Base-by-base conservation (phyloP, 257 asterid genomes). In the Penstemon barbatus region DNA sequence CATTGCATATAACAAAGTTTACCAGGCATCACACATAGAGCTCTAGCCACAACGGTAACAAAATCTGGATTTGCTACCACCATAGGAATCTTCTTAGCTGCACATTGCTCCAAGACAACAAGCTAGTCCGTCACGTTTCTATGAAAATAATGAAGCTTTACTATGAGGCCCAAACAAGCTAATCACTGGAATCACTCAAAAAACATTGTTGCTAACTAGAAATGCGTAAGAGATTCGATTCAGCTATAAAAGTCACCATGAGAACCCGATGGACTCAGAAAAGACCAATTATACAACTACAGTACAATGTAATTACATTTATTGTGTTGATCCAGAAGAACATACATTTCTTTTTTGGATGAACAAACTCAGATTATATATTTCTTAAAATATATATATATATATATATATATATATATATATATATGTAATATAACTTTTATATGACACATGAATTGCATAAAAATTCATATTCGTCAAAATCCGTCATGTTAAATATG, bases 11-110 rank as follows among this genome's bases (percentile, higher is more conserved):
- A 41, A 61, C 54, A 50, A 61, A 66, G 56, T 39, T 78, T 81
- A 88, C 96, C 99, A 40, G 97, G 99, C 98, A 93, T 93, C 76
- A 84, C 95, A 10, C 92, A 83, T 66, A 88, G 84, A 61, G 85
- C 95, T 74, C 99, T 86, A 50, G 89, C 92, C 78, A 90, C 99
- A 66, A 93, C 99, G 12, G 99, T 93, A 69, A 93, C 92, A 77
- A 88, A 90, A 86, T 93, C 99, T 71, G 99, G 99, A 84, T 93
- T 93, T 8, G 99, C 99, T 42, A 93, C 99, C 8, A 90, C 91
- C 99, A 90, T 85, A 37, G 97, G 97, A 58, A 93, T 88, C 80
- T 58, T 82, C 79, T 84, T 93, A 61, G 82, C 88, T 63, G 86
- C 94, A 79, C 96, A 93, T 71, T 77, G 82, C 82, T 80, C 88